Evolutionary conservation across 2,329 filamentous ascomycete species (phyloP).

Genomic region (Pseudogymnoascus sp.): DNA sequence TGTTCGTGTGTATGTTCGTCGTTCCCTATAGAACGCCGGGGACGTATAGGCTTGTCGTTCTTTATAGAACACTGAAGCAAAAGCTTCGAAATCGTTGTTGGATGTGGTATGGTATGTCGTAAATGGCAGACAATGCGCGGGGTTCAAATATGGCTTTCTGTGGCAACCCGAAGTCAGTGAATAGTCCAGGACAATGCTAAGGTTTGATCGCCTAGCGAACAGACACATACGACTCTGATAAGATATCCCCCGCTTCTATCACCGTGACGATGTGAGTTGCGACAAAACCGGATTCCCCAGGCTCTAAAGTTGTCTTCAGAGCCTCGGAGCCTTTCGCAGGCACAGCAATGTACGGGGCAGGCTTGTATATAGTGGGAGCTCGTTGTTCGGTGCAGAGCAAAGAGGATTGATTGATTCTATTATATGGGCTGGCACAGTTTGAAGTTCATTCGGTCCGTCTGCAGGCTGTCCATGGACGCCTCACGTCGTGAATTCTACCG

Average conservation of each 20-base stretch:
- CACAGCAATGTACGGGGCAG: neutral
- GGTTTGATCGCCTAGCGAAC: neutral
- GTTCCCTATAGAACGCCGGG: neutral
- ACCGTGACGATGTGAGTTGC: neutral
- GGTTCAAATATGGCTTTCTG: neutral
- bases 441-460: slow-evolving; percentile 6
- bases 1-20: neutral
- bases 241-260: neutral
- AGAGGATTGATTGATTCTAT: slow-evolving; percentile 1
- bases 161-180: neutral
- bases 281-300: slow-evolving; percentile 1
- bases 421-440: neutral
- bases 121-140: neutral
- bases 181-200: neutral
- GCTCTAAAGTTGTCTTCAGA: neutral
- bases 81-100: neutral
- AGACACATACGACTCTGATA: neutral
- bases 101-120: neutral
- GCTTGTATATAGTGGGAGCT: neutral
- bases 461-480: slow-evolving; percentile 2
- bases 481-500: slow-evolving; percentile 7
- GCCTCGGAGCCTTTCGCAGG: neutral
- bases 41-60: neutral
- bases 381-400: neutral
- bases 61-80: neutral